Percentiles rank a stretch among this genome's conserved stretches.
Evolutionary conservation across 2,329 filamentous ascomycete genomes (phyloP).

Genomic region (Blumeria hordei): DNA sequence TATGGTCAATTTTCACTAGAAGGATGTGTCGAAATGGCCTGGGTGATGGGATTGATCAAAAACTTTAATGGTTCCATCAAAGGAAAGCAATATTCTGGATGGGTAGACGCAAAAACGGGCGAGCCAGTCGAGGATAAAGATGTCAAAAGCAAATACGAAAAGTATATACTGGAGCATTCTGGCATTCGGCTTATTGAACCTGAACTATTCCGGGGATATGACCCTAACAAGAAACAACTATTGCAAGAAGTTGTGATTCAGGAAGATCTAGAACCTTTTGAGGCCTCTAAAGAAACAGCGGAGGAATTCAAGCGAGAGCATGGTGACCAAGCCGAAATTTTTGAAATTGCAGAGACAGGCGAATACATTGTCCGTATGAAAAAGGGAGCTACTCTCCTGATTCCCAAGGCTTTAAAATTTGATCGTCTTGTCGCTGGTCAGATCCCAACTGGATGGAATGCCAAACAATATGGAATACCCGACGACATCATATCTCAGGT

Average conservation of each 20-base stretch:
- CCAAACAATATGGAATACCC: conserved; percentile 84
- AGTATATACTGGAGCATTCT: conserved; percentile 82
- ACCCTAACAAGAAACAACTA: conserved; percentile 95
- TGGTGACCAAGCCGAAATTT: conserved; percentile 91
- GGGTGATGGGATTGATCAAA: conserved; percentile 99
- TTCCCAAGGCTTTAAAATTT: conserved; percentile 91
- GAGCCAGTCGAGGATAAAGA: conserved; percentile 97
- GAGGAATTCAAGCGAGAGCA: conserved; percentile 95
- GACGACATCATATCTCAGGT: conserved; percentile 97
- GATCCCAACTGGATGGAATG: conserved; percentile 91
- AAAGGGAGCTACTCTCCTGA: conserved; percentile 85
- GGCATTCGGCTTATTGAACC: conserved; percentile 96
- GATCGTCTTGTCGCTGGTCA: conserved; percentile 94
- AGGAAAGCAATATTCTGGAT: conserved; percentile 87
- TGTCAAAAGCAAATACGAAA: conserved; percentile 92
- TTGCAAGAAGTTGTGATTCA: conserved; percentile 95
- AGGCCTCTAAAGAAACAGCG: conserved; percentile 89
- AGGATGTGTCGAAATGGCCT: conserved; percentile 96
- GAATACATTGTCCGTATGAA: conserved; percentile 86
- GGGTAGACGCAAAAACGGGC: conserved; percentile 82
- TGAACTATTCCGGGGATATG: conserved; percentile 87
- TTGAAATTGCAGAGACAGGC: conserved; percentile 79
- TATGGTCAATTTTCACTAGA: conserved; percentile 91
- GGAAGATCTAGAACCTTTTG: conserved; percentile 90
- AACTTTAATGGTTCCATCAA: conserved; percentile 94